Base-by-base conservation (phyloP, 768 basidiomycete species). In the Kwoniella dejecticola region DNA sequence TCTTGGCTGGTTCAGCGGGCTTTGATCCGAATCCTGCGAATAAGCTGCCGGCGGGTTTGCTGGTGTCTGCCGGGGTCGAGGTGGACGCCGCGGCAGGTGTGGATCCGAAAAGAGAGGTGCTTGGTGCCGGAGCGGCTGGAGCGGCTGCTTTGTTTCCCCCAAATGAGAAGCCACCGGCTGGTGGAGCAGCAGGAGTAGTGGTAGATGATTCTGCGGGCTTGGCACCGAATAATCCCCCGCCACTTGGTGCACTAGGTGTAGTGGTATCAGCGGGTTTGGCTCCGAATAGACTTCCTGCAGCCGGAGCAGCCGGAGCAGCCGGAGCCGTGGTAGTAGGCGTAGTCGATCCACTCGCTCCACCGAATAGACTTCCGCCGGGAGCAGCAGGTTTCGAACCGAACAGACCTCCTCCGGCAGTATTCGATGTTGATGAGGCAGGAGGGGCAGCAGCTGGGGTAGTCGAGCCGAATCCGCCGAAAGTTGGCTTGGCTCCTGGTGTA, bases 401-500 rank as follows among this genome's bases (percentile, higher is more conserved):
- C 24, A 70, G 50, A 7, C 63, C 60, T 49, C 58, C 42, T 3
- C 19, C 36, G 1, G 55, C 53, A 12, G 52, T 26, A 17, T 54
- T 60, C 15, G 50, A n/a, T n/a, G n/a, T n/a, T n/a, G n/a, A n/a
- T n/a, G n/a, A 49, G 10, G 70, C 40, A 17, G 70, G 66, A 23
- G 69, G 72, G 3, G 72, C 42, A 55, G 60, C 62, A 12, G 72
- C 67, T 19, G 72, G 67, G 0, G 72, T 68, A 2, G 72, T 69
- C 6, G 69, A 63, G 23, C 69, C 69, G 52, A 68, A 68, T 15
- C 65, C 64, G 3, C 68, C 69, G 30, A 74, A 74, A 5, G 49
- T 40, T n/a, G 72, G 57, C 54, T 74, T 74, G 1, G 67, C 17
- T 19, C 64, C 69, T n/a, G 72, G 72, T 17, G 72, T 74, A 1